Base-by-base conservation (phyloP, 1,284 basidiomycete genomes). In the Ustilago crameri region DNA sequence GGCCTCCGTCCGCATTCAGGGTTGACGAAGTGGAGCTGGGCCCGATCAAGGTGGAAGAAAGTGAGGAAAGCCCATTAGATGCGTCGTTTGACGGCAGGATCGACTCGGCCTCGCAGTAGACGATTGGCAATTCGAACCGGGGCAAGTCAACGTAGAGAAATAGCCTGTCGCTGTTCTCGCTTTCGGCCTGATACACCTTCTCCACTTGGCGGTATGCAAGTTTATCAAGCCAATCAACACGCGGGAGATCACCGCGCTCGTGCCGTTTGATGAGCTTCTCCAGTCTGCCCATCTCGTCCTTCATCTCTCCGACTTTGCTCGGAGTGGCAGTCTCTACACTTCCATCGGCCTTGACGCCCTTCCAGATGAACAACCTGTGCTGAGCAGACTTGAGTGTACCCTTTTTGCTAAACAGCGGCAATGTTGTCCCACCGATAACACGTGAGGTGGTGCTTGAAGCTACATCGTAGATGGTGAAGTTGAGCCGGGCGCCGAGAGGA, bases 241-340 rank as follows among this genome's bases (percentile, higher is more conserved):
- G 92, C 1, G 91, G 89, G n/a, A 98, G 86, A 82, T 97, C 94
- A 0, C 93, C 93, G 3, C 93, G 87, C 80, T 98, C 93, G 76
- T 95, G 95, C 81, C 95, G 94, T 86, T 98, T 98, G 59, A 98
- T 91, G 12, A 97, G 88, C 91, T 94, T 93, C 84, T 98, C 95
- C 27, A 99, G 84, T 41, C 95, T 86, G 2, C 93, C 95, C 91
- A 95, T 93, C 84, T 97, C 94, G 79, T 98, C 95, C 63, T 89
- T 54, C 57, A 75, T 72, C 38, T 72, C 68, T 12, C 72, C 77
- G 10, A 73, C 72, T 23, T 80, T 75, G 35, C 65, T 59, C 0
- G 94, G 93, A 0, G 95, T 98, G 0, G 88, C 87, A 0, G 90
- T 89, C 42, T 95, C 90, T 17, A 88, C 86, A 2, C 89, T 90